Conservation (phyloP, 2,329 filamentous ascomycete species). For the Lachnum nothofagi region DNA sequence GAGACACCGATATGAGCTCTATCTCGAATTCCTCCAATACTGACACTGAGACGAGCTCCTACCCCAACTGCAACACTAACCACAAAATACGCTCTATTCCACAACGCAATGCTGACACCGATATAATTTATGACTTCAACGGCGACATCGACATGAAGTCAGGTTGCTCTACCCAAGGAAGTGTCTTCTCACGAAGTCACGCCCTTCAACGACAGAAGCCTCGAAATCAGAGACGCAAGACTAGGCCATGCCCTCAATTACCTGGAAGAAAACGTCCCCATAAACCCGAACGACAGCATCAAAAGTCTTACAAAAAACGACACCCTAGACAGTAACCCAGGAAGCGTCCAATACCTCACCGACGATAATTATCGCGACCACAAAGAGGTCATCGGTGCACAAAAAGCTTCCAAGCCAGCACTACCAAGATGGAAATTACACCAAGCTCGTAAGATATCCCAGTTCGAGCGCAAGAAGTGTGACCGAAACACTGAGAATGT, state of each 20-base stretch:
- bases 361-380: constrained; percentile 6
- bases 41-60: no score
- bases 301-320: constrained; percentile 4
- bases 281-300: constrained; percentile 9
- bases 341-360: constrained; percentile 5
- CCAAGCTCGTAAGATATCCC: not conserved
- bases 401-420: constrained; percentile 5
- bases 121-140: not conserved
- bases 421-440: constrained; percentile 8
- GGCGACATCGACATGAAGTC: not conserved
- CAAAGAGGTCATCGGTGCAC: constrained; percentile 2
- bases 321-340: not conserved
- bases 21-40: no score
- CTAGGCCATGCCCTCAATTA: not conserved
- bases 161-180: not conserved
- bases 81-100: no score
- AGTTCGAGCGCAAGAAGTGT: not conserved
- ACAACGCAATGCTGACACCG: no score
- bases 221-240: not conserved
- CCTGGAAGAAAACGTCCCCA: constrained; percentile 14
- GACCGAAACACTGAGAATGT: not conserved
- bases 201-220: not conserved
- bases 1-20: no score
- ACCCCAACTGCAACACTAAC: no score
- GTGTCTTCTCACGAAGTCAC: not conserved